Base-by-base conservation (phyloP, 441 rosid species). In the Iberis amara region DNA sequence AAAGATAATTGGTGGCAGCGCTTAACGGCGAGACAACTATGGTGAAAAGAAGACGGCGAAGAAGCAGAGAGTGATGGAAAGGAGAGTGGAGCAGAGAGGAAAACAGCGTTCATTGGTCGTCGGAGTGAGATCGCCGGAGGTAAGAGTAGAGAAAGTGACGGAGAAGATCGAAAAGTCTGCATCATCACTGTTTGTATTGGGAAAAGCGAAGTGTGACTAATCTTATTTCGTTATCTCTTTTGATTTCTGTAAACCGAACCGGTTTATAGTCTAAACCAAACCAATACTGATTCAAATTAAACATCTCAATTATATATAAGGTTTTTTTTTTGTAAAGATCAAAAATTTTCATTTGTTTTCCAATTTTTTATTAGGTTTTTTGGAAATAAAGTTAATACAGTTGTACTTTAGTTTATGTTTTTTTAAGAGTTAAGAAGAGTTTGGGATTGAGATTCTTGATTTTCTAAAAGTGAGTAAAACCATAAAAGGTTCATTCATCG, bases 51-150 rank as follows among this genome's bases (percentile, higher is more conserved):
- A 27, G 27, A 62, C 11, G 11, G 55, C 37, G 61, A 11, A 50
- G 66, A 12, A 47, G 62, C 4, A 27, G 61, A 15, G 38, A 61
- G 54, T 46, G 71, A 60, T 64, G 53, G 21, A 65, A 69, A 32
- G 41, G 77, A 26, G 49, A 75, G 53, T 24, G 76, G 59, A 44
- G 49, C 41, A 0, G 61, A 43, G 42, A 57, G 75, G 42, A 76
- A 53, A 13, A 75, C 57, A 42, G 86, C 59, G 59, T 78, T 83
- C 95, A 89, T 86, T 11, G 28, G 27, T 27, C 62, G 65, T 30
- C 62, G 43, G 43, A 31, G 44, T 12, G 38, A 55, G 51, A 5
- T 51, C 43, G 52, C 64, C 54, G 46, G 35, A 11, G 6, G 60
- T 38, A 11, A n/a, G 31, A 52, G 55, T 13, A 18, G 33, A 11